Percentiles rank a stretch among this genome's conserved stretches.
Conservation (phyloP, 805 yeast species). For the Metschnikowia picachoensis region DNA sequence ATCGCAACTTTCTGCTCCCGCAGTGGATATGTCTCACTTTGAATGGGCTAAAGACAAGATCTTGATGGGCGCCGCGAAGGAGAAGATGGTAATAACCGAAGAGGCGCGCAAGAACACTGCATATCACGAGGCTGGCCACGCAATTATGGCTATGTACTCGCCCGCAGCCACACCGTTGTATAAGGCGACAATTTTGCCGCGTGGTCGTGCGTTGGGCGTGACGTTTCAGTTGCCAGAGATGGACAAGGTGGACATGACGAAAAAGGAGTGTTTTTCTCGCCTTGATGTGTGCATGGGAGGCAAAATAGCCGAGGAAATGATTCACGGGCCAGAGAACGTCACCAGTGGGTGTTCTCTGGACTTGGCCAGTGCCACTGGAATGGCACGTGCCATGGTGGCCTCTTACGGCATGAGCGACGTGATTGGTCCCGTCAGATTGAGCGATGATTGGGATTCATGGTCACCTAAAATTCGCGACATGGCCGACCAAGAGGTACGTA, state of each 20-base stretch:
- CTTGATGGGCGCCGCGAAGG: slow-evolving; percentile 95
- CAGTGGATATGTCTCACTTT: slow-evolving; percentile 86
- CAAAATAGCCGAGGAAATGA: slow-evolving; percentile 91
- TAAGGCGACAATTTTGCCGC: slow-evolving; percentile 93
- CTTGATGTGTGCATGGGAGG: slow-evolving; percentile 99
- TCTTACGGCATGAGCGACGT: slow-evolving; percentile 93
- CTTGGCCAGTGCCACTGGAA: slow-evolving; percentile 80
- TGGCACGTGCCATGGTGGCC: slow-evolving; percentile 96
- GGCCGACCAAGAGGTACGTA: slow-evolving; percentile 91
- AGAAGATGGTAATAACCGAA: slow-evolving; percentile 96
- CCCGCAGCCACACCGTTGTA: slow-evolving; percentile 92
- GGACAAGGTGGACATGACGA: slow-evolving; percentile 94
- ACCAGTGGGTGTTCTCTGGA: slow-evolving; percentile 96
- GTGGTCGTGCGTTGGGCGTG: slow-evolving; percentile 95
- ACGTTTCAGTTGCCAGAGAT: slow-evolving; percentile 97
- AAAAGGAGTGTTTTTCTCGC: slow-evolving; percentile 82
- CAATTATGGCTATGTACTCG: slow-evolving; percentile 93
- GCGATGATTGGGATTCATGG: slow-evolving; percentile 95
- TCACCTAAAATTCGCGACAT: slow-evolving; percentile 80
- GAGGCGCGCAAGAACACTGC: slow-evolving; percentile 93
- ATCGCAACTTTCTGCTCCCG: slow-evolving; percentile 83
- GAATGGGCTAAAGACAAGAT: slow-evolving; percentile 99
- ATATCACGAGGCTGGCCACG: slow-evolving; percentile 99
- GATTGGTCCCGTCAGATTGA: slow-evolving; percentile 86
- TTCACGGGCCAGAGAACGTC: slow-evolving; percentile 87